Conservation (phyloP, 2,329 filamentous ascomycete species). For the Fusarium setosum region DNA sequence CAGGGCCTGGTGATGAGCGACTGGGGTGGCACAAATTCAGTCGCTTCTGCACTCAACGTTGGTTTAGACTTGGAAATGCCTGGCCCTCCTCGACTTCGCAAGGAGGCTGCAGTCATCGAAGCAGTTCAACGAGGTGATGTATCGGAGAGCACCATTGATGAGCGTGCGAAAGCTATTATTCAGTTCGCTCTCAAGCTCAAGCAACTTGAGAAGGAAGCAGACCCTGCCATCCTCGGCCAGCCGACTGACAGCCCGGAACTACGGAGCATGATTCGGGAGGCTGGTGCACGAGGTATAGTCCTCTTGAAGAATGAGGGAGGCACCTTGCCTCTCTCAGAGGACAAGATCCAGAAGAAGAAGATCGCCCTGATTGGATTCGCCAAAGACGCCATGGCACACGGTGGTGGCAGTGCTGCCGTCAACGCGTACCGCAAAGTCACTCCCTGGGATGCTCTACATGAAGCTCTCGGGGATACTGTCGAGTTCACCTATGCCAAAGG, state of each 20-base stretch:
- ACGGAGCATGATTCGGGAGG: conserved; percentile 37
- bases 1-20: conserved; percentile 60
- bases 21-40: conserved; percentile 54
- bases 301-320: conserved; percentile 71
- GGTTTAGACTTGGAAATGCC: conserved; percentile 52
- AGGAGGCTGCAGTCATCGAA: conserved; percentile 35
- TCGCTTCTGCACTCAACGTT: conserved; percentile 46
- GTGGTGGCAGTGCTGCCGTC: conserved; percentile 47
- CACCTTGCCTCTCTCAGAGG: conserved; percentile 61
- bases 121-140: conserved; percentile 36
- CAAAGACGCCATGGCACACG: conserved; percentile 45
- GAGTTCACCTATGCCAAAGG: conserved; percentile 41
- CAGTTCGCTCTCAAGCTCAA: conserved; percentile 43
- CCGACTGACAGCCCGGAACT: conserved; percentile 39
- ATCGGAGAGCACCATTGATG: conserved; percentile 38
- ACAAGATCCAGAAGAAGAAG: conserved; percentile 37
- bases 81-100: conserved; percentile 45
- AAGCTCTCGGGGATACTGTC: conserved; percentile 32
- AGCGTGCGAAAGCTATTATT: conserved; percentile 45
- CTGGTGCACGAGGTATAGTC: conserved; percentile 64
- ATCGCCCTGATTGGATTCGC: conserved; percentile 47
- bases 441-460: conserved; percentile 44
- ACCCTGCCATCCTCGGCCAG: background rate
- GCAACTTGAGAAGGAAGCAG: conserved; percentile 23
- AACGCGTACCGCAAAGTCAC: conserved; percentile 48